A percentile compares a stretch with the other conserved stretches of the same genome.
Conservation (phyloP, 768 basidiomycete genomes). For the Hygrophorus pudorinus region DNA sequence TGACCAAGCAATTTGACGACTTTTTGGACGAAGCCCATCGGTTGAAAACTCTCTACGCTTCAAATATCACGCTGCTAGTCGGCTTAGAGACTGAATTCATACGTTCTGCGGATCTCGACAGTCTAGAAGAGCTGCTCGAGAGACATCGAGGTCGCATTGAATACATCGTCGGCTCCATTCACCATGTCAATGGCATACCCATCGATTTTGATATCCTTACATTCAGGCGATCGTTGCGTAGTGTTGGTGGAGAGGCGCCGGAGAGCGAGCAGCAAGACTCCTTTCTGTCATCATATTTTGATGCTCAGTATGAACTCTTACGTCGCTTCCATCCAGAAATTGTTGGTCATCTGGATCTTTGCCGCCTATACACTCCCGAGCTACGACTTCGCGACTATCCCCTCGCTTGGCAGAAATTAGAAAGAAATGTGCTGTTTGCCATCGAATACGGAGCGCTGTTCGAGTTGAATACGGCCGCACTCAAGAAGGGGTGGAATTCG, state of each 20-base stretch:
- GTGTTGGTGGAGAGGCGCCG: conserved; percentile 19
- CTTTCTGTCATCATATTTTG: conserved; percentile 69
- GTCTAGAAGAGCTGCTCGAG: conserved; percentile 46
- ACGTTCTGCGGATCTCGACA: conserved; percentile 51
- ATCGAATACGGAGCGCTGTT: conserved; percentile 83
- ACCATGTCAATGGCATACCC: conserved; percentile 80
- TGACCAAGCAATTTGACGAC: conserved; percentile 54
- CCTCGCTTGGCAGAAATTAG: conserved; percentile 50
- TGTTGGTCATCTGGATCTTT: conserved; percentile 90
- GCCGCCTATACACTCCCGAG: conserved; percentile 70
- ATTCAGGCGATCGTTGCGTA: conserved; percentile 50
- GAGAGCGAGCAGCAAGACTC: conserved; percentile 26
- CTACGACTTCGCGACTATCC: conserved; percentile 48
- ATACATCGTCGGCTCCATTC: conserved; percentile 87
- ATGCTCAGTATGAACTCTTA: conserved; percentile 71
- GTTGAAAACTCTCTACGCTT: conserved; percentile 51
- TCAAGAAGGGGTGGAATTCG: conserved; percentile 82
- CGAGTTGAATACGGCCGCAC: conserved; percentile 87
- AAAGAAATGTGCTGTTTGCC: conserved; percentile 67
- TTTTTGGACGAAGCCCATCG: conserved; percentile 78
- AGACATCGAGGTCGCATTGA: conserved; percentile 48
- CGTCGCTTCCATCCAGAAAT: conserved; percentile 72
- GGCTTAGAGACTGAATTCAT: conserved; percentile 94
- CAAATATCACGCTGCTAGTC: conserved; percentile 67
- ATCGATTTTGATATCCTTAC: conserved; percentile 85